Conservation (phyloP, 2,329 filamentous ascomycete species). For the Calonectria multiphialidica region DNA sequence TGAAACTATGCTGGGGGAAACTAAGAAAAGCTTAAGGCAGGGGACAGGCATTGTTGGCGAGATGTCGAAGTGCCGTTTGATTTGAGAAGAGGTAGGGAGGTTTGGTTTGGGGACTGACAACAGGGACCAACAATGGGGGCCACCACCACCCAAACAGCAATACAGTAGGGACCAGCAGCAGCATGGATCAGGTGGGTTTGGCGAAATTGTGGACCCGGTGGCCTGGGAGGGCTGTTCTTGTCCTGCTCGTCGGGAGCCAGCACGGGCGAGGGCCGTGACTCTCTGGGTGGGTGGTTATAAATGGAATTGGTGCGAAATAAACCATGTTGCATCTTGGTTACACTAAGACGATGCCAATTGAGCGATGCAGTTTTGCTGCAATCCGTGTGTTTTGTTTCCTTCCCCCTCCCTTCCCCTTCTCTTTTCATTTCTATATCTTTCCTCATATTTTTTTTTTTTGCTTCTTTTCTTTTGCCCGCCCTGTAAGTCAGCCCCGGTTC, state of each 20-base stretch:
- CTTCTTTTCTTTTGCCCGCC: not conserved
- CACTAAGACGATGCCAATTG: not conserved
- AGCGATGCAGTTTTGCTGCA: no score
- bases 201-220: not conserved
- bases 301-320: not conserved
- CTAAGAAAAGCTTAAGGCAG: slow-evolving; percentile 15
- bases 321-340: not conserved
- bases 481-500: not conserved
- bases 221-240: not conserved
- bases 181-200: no score
- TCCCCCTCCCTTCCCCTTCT: not conserved
- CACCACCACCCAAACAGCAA: no score
- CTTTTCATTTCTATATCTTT: not conserved
- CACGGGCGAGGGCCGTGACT: not conserved
- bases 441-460: not conserved
- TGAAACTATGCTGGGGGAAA: slow-evolving; percentile 9
- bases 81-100: not conserved
- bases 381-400: not conserved
- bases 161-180: no score
- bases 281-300: not conserved
- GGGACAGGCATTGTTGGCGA: not conserved
- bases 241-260: not conserved
- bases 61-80: not conserved
- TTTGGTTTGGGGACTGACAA: no score
- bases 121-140: no score